These are phyloP conservation scores for Chionographis japonica DNA, from an alignment of 106 monocot species.

Conservation along the genomic window DNA sequence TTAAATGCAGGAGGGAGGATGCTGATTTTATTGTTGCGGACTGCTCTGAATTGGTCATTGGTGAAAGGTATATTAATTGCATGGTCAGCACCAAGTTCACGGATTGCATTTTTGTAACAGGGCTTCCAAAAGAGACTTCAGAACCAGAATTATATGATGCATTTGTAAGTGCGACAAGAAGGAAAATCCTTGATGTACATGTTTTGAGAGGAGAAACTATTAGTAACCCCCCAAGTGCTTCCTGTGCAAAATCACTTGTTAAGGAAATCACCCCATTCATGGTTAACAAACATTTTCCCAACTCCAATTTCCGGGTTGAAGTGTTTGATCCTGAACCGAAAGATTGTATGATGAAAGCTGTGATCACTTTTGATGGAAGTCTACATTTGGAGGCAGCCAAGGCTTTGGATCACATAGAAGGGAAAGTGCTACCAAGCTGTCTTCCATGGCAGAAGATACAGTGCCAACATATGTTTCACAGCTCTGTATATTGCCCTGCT, in stretches of 20 bases:
- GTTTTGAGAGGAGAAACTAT: slow-evolving; percentile 48
- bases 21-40: slow-evolving; percentile 47
- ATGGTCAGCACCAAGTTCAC: slow-evolving; percentile 34
- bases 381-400: slow-evolving; percentile 88
- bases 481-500: slow-evolving; percentile 57
- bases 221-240: slow-evolving; percentile 13
- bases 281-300: slow-evolving; percentile 32
- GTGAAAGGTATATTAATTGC: slow-evolving; percentile 38
- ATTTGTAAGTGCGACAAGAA: slow-evolving; percentile 32
- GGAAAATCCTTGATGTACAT: slow-evolving; percentile 40
- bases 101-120: slow-evolving; percentile 51
- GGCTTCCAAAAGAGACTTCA: slow-evolving; percentile 52
- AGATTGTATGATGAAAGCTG: slow-evolving; percentile 57
- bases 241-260: slow-evolving; percentile 49
- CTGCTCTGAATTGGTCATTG: slow-evolving; percentile 36
- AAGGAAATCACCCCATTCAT: slow-evolving; percentile 69
- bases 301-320: slow-evolving; percentile 48
- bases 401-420: slow-evolving; percentile 78
- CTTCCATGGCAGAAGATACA: slow-evolving; percentile 80
- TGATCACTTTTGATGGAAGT: slow-evolving; percentile 71
- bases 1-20: slow-evolving; percentile 47
- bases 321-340: slow-evolving; percentile 53
- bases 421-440: slow-evolving; percentile 64
- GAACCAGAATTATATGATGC: slow-evolving; percentile 64
- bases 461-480: slow-evolving; percentile 72